phyloP scores from a whole-genome alignment of 1,139 yeast species.

The Groenewaldozyma sp. region DNA sequence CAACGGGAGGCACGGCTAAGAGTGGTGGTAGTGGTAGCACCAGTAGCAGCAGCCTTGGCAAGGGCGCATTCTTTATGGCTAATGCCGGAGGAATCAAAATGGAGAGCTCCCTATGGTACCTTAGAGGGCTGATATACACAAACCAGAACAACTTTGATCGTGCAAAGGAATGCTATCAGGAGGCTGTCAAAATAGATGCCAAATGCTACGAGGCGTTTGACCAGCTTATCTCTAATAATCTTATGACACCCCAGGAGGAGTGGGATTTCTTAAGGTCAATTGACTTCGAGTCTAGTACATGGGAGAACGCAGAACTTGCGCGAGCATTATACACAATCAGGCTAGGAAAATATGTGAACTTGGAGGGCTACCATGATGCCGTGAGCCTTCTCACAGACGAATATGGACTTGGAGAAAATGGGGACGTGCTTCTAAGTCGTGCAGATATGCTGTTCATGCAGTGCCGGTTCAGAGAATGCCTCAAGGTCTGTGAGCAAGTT shows the following conservation, averaged over 20 bases:
- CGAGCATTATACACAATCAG: conserved; percentile 66
- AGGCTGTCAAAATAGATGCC: conserved; percentile 80
- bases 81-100: conserved; percentile 74
- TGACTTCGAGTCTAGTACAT: conserved; percentile 59
- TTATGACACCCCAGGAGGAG: conserved; percentile 74
- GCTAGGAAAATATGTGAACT: conserved; percentile 63
- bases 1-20: conserved; percentile 7
- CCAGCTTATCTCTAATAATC: conserved; percentile 61
- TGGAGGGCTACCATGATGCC: conserved; percentile 53
- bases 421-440: conserved; percentile 58
- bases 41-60: conserved; percentile 3
- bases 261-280: conserved; percentile 67
- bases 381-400: conserved; percentile 59
- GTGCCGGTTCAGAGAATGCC: conserved; percentile 72
- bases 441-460: conserved; percentile 70
- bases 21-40: conserved; percentile 4
- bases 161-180: conserved; percentile 83
- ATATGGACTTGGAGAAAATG: conserved; percentile 57
- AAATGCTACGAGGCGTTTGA: conserved; percentile 92
- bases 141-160: conserved; percentile 76
- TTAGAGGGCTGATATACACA: conserved; percentile 77
- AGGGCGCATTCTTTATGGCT: too few relatives aligned
- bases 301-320: conserved; percentile 73
- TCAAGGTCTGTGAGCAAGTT: conserved; percentile 57
- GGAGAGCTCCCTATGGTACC: conserved; percentile 79